Percentiles rank a stretch among this genome's conserved stretches.
Conservation (phyloP, 1,284 basidiomycete genomes). For the Laetiporus sulphureus region DNA sequence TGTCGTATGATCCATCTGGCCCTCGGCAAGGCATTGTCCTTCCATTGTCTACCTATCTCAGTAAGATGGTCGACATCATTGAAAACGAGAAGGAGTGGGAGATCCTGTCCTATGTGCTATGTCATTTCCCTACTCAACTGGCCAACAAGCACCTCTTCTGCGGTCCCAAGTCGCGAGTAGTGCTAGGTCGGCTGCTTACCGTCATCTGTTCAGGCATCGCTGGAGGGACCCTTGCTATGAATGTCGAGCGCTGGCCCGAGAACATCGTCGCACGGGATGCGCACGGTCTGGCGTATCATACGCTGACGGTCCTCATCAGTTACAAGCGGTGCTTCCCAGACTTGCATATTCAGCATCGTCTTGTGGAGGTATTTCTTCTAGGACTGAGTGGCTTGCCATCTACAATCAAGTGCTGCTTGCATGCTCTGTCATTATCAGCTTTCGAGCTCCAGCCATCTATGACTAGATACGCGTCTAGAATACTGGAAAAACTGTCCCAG, state of each 20-base stretch:
- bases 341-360: constrained; percentile 51
- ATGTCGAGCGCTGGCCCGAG: constrained; percentile 56
- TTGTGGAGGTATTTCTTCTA: constrained; percentile 80
- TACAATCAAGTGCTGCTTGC: constrained; percentile 88
- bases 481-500: constrained; percentile 86
- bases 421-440: constrained; percentile 84
- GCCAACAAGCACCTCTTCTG: constrained; percentile 97
- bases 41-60: constrained; percentile 77
- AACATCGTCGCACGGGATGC: constrained; percentile 77
- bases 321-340: constrained; percentile 80
- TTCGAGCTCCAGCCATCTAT: constrained; percentile 87
- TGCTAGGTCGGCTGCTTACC: constrained; percentile 61
- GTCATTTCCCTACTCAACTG: constrained; percentile 87
- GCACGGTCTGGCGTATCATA: constrained; percentile 84
- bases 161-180: constrained; percentile 70
- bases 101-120: constrained; percentile 86
- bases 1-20: constrained; percentile 68
- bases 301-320: constrained; percentile 83
- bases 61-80: constrained; percentile 62
- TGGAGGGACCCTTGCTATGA: constrained; percentile 49
- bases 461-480: constrained; percentile 74
- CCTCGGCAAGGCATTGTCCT: constrained; percentile 49
- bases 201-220: constrained; percentile 69
- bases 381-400: constrained; percentile 77
- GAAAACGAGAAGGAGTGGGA: constrained; percentile 88